Base-by-base conservation (phyloP, 805 yeast genomes). In the Metschnikowia anglica region DNA sequence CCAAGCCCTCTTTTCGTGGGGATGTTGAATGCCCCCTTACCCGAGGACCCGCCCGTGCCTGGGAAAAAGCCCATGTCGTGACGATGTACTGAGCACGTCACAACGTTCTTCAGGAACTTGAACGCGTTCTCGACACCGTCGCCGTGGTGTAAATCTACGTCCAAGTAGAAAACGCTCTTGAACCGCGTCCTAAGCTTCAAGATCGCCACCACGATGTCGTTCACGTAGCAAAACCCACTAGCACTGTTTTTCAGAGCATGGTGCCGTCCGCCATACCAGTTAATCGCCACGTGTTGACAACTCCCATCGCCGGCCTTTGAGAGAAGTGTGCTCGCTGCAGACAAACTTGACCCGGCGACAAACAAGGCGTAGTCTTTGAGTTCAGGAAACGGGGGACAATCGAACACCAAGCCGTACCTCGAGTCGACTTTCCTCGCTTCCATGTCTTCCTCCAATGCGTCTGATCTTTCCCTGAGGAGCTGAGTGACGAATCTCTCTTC, bases 231-330 rank as follows among this genome's bases (percentile, higher is more conserved):
- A 54, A 81, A 85, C 2, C 91, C 91, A 9, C 83, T 70, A 1
- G 87, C 85, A 25, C 55, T 63, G 0, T 71, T 52, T 49, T 73
- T 74, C 34, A 62, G 66, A 4, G 81, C 80, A 60, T 85, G 93
- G 55, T 85, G 93, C 36, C 90, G 61, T 1, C 93, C 95, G 5
- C 95, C 95, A 53, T 79, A 77, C 89, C 89, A 85, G 55, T 83
- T 83, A 34, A 85, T 68, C 4, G 41, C 55, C 2, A 76, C 81
- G 20, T 34, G 20, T 19, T 36, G 51, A 16, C 3, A 1, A 2
- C n/a, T 16, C 4, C 11, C 16, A 25, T 34, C 27, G 9, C 26
- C 15, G 5, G 27, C 18, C 39, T 34, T 37, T 1, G 56, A 38
- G 3, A 74, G 50, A 52, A 63, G 66, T 5, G 62, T 26, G 18